Evolutionary conservation across 2,329 filamentous ascomycete genomes (phyloP), one percentile per base, ranked within the genome.

Genomic region (Penicillium hesseltinei): DNA sequence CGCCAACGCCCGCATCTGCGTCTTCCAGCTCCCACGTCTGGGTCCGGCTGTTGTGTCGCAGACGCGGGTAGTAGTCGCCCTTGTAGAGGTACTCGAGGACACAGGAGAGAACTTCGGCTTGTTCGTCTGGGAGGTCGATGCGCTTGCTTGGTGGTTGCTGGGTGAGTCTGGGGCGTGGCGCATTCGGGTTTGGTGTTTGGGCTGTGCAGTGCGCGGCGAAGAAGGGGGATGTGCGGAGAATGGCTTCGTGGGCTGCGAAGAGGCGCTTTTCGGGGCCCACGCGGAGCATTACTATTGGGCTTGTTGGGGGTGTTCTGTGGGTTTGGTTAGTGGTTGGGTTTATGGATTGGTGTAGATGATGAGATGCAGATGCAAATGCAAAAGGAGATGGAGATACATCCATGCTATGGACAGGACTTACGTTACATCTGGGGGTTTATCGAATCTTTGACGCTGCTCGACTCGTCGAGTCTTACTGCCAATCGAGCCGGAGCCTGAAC

Each of bases 81-180:
- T 95, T 95, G 83, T 95, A 95, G 56, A 97, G 85, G 66, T 89
- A 96, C 72, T 97, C 92, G 56, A 97, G 86, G 11, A 97, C 83
- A 6, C 89, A 92, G 8, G 91, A 95, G 75, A 97, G 92, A 69
- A 96, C 88, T 73, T 96, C 91, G 21, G 92, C 91, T 66, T 92
- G 88, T 75, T 96, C 92, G 59, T 93, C 86, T 1, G 91, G 88
- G 2, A 96, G 84, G 51, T 88, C 83, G 71, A 96, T 88, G 54
- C 88, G 87, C 77, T 91, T 92, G 71, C 80, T 81, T 47, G 73
- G 71, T 17, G 52, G 46, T 11, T 59, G 58, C 46, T 61, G 54
- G 35, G 52, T 54, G 8, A 52, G 56, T 21, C 57, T 57, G 3
- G 53, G 23, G 1, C 57, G 54, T n/a, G 35, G 49, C 13, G 56